Percentiles rank a stretch among this genome's conserved stretches.
phyloP scores from a whole-genome alignment of 257 asterid genomes.

The Nicotiana tomentosiformis region DNA sequence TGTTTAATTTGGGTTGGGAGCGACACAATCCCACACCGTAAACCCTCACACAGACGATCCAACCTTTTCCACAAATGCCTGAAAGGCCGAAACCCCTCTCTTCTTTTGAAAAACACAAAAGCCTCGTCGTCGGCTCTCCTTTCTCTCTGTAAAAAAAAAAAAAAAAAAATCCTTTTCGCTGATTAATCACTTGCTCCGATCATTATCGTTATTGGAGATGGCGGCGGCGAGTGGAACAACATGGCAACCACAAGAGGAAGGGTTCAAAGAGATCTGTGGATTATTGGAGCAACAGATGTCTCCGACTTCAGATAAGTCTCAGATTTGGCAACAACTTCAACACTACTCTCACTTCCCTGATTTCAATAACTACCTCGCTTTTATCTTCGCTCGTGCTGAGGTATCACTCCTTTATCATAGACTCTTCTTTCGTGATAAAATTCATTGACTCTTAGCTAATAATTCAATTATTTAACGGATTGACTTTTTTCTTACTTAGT shows the following conservation, averaged over 20 bases:
- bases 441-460: neutral
- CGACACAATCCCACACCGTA: neutral
- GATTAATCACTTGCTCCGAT: constrained; percentile 5
- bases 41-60: neutral
- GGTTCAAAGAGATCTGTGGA: constrained; percentile 92
- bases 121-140: constrained; percentile 18
- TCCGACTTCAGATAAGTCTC: constrained; percentile 70
- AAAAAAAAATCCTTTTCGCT: neutral
- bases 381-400: constrained; percentile 84
- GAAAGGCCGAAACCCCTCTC: neutral
- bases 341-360: constrained; percentile 92
- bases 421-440: neutral
- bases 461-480: neutral
- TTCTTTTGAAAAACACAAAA: neutral
- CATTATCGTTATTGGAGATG: constrained; percentile 12
- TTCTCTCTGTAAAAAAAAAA: neutral
- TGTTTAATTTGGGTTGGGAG: too few species aligned
- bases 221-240: constrained; percentile 12
- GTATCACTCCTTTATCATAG: constrained; percentile 17
- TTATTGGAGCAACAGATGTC: constrained; percentile 89
- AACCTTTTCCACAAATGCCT: neutral
- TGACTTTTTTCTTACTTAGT: neutral
- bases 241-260: constrained; percentile 90
- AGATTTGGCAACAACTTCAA: constrained; percentile 80
- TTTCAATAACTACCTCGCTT: constrained; percentile 91